Evolutionary conservation across 2,329 filamentous ascomycete species (phyloP).

Genomic region (Cladosporium colombiae): DNA sequence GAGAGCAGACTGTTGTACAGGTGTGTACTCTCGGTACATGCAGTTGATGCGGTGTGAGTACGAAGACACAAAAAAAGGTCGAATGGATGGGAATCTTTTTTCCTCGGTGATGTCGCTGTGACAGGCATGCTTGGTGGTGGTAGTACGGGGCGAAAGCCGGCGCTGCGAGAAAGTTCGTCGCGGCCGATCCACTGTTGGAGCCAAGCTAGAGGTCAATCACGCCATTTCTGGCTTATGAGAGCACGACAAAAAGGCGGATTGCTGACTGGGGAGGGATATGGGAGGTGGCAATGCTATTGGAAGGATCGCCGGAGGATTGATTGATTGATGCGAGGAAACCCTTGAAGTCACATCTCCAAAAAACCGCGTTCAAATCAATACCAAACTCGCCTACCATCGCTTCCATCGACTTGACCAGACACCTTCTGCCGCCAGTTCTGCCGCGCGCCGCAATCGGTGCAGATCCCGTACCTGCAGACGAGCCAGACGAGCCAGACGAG

Average conservation of each 20-base stretch:
- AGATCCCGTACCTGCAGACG: slow-evolving; percentile 19
- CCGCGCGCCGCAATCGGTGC: slow-evolving; percentile 18
- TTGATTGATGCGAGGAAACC: not conserved
- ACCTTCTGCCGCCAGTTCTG: not conserved
- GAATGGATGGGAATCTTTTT: not conserved
- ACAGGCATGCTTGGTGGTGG: not conserved
- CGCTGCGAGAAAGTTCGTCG: slow-evolving; percentile 3
- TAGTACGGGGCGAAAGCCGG: not conserved
- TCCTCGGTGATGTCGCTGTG: not conserved
- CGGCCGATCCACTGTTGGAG: slow-evolving; percentile 4
- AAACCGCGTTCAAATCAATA: slow-evolving; percentile 5
- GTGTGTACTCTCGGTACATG: not conserved
- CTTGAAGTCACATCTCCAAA: not conserved
- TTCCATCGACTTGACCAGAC: not conserved
- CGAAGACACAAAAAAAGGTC: not conserved
- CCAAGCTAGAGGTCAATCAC: slow-evolving; percentile 17
- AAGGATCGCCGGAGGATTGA: not conserved
- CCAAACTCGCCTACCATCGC: slow-evolving; percentile 11
- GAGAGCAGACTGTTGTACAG: not conserved
- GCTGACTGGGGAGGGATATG: slow-evolving; percentile 1
- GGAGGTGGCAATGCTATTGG: not conserved
- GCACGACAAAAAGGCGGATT: not conserved
- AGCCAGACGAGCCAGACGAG: not conserved
- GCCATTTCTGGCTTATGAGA: slow-evolving; percentile 18
- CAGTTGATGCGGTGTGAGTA: not conserved